Base-by-base conservation (phyloP, 2,329 filamentous ascomycete genomes). In the Penicillium glabrum region DNA sequence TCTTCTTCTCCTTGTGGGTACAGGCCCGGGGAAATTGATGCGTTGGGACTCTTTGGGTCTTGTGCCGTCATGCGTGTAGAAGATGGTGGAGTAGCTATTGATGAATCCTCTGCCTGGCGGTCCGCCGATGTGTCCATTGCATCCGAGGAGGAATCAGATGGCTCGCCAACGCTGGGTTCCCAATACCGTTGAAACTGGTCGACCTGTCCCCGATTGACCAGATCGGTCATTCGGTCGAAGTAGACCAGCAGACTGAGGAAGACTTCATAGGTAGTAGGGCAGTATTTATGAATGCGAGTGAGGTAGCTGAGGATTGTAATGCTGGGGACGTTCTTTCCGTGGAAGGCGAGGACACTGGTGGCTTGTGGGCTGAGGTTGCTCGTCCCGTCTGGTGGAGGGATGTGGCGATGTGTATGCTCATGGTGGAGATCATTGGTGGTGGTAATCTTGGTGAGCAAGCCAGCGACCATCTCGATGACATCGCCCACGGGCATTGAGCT, bases 401-500 rank as follows among this genome's bases (percentile, higher is more conserved):
- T 84, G 58, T 86, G 83, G 54, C 91, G 86, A 75, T 97, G 91
- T 63, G 96, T 77, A 61, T 93, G 90, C 72, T 97, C 91, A 75
- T 98, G 93, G 72, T 98, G 93, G 51, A 89, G 80, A 72, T 99
- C 95, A 72, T 99, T 99, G 56, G 93, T 97, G 3, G 91, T 91
- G 6, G 95, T 98, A 67, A 99, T 99, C 75, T 98, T 98, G 55
- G 93, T 96, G 60, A 99, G 81, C 24, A 99, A 83, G 7, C 93
- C 95, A 5, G 95, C 95, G 4, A 99, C 95, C 95, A 99, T 98
- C 75, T 98, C 93, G 71, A 99, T 99, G 65, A 99, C 91, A 71
- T 99, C 93, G 63, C 89, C 87, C 54, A 98, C 96, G 51, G 95
- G 95, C 93, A 99, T 98, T 52, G 86, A 90, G 77, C 93, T 97